Base-by-base conservation (phyloP, 2,329 filamentous ascomycete species). In the Tolypocladium pustulatum region DNA sequence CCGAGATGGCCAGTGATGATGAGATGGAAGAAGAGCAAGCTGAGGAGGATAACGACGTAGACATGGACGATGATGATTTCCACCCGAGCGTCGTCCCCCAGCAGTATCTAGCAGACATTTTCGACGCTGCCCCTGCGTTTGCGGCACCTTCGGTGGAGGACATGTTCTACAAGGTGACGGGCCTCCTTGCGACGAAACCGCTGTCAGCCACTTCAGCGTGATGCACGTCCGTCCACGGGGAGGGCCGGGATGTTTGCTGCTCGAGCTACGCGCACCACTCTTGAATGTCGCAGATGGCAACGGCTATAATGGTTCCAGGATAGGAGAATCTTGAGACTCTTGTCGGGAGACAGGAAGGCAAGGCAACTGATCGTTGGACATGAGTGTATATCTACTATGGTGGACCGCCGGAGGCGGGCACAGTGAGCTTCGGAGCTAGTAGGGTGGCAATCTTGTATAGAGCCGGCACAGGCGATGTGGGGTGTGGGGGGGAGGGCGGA, bases 101-200 rank as follows among this genome's bases (percentile, higher is more conserved):
- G 55, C 86, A 91, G 67, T 82, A 84, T 62, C 74, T 92, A 57
- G 80, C 87, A 7, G 80, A 84, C 56, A 81, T 92, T 41, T 91
- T 92, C 63, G 86, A 91, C 62, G 78, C 80, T 17, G 84, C 84
- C 2, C 84, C 86, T 2, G 81, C 85, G 4, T 88, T 88, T 67
- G 85, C 87, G 0, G 80, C 88, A 66, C 85, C 87, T 27, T 83
- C 87, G 13, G 82, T 92, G 27, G 84, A 88, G 70, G 88, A 91
- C 62, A 81, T 90, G 75, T 91, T 92, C 68, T 85, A 87, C 70
- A 83, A 85, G 70, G 85, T 93, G 43, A 81, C 87, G 15, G 82
- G 67, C 54, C 65, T 75, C 12, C 84, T 88, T 68, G 80, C 82
- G 1, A 75, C 81, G 61, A 86, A 83, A 69, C 78, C 82, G 17